Percentiles rank a stretch among this genome's conserved stretches.
phyloP scores from a whole-genome alignment of 192 early-diverging fungal genomes.

The Umbelopsis vinacea region DNA sequence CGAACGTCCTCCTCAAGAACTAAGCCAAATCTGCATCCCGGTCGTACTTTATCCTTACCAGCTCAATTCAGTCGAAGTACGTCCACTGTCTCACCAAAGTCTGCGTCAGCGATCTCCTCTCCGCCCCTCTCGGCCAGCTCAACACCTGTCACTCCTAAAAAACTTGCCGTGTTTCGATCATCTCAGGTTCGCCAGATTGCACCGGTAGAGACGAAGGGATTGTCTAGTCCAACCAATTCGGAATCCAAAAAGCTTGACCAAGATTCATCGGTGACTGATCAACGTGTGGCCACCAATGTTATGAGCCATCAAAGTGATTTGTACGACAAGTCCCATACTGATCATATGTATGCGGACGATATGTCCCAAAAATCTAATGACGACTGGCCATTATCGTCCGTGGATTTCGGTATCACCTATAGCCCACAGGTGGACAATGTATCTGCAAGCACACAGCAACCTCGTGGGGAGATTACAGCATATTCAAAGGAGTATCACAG shows the following conservation, averaged over 20 bases:
- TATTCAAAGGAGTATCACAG: not conserved
- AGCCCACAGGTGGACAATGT: not conserved
- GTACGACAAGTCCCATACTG: not conserved
- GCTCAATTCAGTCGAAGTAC: constrained; percentile 3
- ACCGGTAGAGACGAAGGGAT: not conserved
- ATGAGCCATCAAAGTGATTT: not conserved
- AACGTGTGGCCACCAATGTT: not conserved
- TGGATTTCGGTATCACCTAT: not conserved
- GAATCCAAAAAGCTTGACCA: not conserved
- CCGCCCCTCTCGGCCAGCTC: constrained; percentile 5
- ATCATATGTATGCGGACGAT: not conserved
- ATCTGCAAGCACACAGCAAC: not conserved
- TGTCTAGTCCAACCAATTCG: no score
- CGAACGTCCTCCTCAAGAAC: constrained; percentile 10
- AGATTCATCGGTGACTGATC: not conserved
- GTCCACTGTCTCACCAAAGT: not conserved
- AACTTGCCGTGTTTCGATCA: constrained; percentile 9
- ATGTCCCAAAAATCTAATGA: not conserved
- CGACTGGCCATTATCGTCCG: not conserved
- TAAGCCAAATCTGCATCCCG: not conserved
- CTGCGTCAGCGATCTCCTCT: not conserved
- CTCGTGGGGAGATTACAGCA: not conserved
- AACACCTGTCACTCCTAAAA: not conserved
- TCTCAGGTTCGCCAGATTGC: not conserved
- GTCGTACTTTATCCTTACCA: not conserved